Conservation (phyloP, 176 grass and related monocot genomes). For the Aegilops sharonensis region DNA sequence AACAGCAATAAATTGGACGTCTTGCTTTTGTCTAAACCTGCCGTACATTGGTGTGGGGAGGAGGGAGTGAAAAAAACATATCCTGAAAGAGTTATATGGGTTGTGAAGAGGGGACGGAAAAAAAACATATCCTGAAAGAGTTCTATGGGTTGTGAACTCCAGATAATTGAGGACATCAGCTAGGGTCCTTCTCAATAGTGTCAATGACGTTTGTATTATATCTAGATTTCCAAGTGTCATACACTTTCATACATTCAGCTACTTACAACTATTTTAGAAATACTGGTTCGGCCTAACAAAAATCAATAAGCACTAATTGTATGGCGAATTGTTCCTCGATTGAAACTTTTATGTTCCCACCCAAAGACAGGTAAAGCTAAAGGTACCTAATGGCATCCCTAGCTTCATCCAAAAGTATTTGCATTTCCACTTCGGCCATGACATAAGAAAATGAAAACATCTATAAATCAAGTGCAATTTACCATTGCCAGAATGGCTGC, state of each 20-base stretch:
- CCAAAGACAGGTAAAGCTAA: not conserved
- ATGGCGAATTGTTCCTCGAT: not conserved
- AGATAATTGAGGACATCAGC: not conserved
- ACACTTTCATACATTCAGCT: not conserved
- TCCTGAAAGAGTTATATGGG: not conserved
- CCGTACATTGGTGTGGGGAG: not conserved
- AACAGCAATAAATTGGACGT: conserved; percentile 18
- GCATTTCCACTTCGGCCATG: conserved; percentile 14
- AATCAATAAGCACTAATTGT: conserved; percentile 2
- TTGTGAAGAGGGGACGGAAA: not conserved
- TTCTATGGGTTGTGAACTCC: conserved; percentile 5
- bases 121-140: not conserved
- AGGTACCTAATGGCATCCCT: not conserved
- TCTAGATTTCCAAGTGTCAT: not conserved
- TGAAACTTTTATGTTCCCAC: conserved; percentile 6
- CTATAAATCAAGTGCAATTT: conserved; percentile 4
- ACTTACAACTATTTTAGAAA: not conserved
- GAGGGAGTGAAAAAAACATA: not conserved
- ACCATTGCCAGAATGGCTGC: conserved; percentile 92
- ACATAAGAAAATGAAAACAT: not conserved
- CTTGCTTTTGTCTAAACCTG: conserved; percentile 7
- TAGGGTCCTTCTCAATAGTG: conserved; percentile 3
- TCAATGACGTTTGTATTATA: not conserved
- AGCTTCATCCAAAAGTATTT: not conserved
- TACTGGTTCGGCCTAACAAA: not conserved